Evolutionary conservation across 495 filamentous ascomycete genomes (phyloP).

Genomic region (Lophiotrema nucula): DNA sequence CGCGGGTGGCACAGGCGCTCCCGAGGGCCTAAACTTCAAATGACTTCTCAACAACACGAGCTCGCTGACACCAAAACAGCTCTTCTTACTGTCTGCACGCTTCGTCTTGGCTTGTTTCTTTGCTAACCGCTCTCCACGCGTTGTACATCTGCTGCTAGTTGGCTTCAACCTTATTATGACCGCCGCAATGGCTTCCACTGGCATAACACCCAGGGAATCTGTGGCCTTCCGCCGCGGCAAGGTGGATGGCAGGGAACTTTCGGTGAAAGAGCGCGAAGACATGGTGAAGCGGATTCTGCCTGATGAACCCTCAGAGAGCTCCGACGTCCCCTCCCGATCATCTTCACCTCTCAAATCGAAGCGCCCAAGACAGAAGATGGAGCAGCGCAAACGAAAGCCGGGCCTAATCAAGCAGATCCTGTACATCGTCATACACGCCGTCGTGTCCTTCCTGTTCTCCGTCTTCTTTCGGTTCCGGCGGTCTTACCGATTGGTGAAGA

Average conservation of each 20-base stretch:
- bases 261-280: conserved; percentile 64
- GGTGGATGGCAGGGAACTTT: conserved; percentile 59
- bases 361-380: conserved; percentile 30
- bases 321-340: neutral
- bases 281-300: conserved; percentile 78
- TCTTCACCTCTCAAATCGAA: conserved; percentile 33
- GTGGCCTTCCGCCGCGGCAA: conserved; percentile 64
- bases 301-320: conserved; percentile 44
- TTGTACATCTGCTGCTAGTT: too few relatives aligned
- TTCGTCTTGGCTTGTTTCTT: neutral
- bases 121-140: too few relatives aligned
- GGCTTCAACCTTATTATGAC: neutral
- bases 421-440: conserved; percentile 65
- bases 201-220: conserved; percentile 57
- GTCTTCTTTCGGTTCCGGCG: conserved; percentile 79
- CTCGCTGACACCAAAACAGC: neutral
- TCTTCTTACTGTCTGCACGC: neutral
- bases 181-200: conserved; percentile 39
- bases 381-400: conserved; percentile 53
- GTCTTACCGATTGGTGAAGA: conserved; percentile 70
- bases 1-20: too few relatives aligned
- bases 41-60: neutral
- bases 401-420: conserved; percentile 66
- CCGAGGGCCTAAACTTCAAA: too few relatives aligned
- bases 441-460: conserved; percentile 80